phyloP scores from a whole-genome alignment of 805 yeast species.

The Scheffersomyces ergatensis region DNA sequence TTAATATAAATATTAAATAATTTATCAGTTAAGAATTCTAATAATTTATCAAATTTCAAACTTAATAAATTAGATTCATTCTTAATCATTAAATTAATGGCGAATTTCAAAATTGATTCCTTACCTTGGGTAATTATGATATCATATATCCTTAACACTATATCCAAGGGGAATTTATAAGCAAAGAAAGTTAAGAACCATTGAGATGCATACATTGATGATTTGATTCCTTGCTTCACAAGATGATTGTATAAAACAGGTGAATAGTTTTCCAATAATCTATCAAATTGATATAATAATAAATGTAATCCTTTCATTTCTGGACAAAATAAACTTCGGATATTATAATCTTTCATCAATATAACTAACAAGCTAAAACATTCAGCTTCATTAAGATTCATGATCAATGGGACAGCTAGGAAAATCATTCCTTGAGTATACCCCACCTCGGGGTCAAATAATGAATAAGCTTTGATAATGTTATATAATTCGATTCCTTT shows the following conservation, averaged over 20 bases:
- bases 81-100: slow-evolving; percentile 72
- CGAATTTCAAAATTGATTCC: slow-evolving; percentile 82
- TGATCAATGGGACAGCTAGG: slow-evolving; percentile 76
- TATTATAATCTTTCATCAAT: slow-evolving; percentile 81
- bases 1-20: slow-evolving; percentile 69
- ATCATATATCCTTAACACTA: slow-evolving; percentile 86
- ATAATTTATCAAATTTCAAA: slow-evolving; percentile 71
- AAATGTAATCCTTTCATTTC: slow-evolving; percentile 93
- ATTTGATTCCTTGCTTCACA: slow-evolving; percentile 79
- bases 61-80: slow-evolving; percentile 59
- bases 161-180: slow-evolving; percentile 86
- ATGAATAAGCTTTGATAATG: slow-evolving; percentile 79
- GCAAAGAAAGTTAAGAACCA: slow-evolving; percentile 97
- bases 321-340: slow-evolving; percentile 74
- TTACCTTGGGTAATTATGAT: slow-evolving; percentile 87
- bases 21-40: slow-evolving; percentile 75
- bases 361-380: slow-evolving; percentile 78
- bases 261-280: slow-evolving; percentile 71
- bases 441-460: slow-evolving; percentile 90
- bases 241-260: slow-evolving; percentile 78
- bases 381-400: slow-evolving; percentile 81
- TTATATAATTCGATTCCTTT: slow-evolving; percentile 65
- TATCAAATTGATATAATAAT: slow-evolving; percentile 84
- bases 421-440: slow-evolving; percentile 99
- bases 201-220: slow-evolving; percentile 96